Conservation (phyloP, 2,329 filamentous ascomycete species). For the Pyrenochaeta sp. region DNA sequence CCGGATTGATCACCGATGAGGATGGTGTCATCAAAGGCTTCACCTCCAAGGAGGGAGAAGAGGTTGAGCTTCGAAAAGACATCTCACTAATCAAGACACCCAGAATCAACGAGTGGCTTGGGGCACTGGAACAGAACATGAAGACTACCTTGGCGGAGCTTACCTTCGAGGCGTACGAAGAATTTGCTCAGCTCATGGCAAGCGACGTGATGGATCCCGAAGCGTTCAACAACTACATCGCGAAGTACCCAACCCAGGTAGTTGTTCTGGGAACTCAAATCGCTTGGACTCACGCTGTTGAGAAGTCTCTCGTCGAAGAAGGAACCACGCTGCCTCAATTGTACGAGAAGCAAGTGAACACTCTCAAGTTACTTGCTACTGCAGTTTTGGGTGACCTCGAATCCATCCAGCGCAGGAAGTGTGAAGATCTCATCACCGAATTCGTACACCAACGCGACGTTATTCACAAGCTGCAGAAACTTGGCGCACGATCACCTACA, state of each 20-base stretch:
- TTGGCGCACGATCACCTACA: slow-evolving; percentile 75
- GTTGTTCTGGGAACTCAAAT: slow-evolving; percentile 94
- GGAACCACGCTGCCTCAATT: slow-evolving; percentile 74
- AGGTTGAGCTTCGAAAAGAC: slow-evolving; percentile 85
- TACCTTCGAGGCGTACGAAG: slow-evolving; percentile 82
- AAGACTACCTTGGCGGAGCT: slow-evolving; percentile 92
- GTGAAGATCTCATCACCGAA: slow-evolving; percentile 97
- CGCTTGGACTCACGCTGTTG: slow-evolving; percentile 90
- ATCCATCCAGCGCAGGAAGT: slow-evolving; percentile 89
- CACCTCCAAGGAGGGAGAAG: slow-evolving; percentile 93
- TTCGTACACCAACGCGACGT: slow-evolving; percentile 97
- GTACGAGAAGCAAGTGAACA: slow-evolving; percentile 82
- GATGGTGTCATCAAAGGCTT: slow-evolving; percentile 90
- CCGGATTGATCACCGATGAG: slow-evolving; percentile 89
- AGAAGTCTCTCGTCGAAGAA: slow-evolving; percentile 76
- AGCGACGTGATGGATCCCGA: slow-evolving; percentile 73
- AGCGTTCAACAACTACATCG: slow-evolving; percentile 81
- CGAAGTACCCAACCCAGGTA: slow-evolving; percentile 87
- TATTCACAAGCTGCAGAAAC: slow-evolving; percentile 83
- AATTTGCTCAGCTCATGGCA: slow-evolving; percentile 81
- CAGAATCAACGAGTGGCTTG: slow-evolving; percentile 99
- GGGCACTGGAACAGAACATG: slow-evolving; percentile 90
- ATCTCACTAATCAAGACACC: slow-evolving; percentile 94
- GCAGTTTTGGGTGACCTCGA: slow-evolving; percentile 91
- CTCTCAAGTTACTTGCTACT: slow-evolving; percentile 84